These are phyloP conservation scores for Medicago ruthenica DNA, from an alignment of 306 rosid genomes.

Conservation along the genomic window DNA sequence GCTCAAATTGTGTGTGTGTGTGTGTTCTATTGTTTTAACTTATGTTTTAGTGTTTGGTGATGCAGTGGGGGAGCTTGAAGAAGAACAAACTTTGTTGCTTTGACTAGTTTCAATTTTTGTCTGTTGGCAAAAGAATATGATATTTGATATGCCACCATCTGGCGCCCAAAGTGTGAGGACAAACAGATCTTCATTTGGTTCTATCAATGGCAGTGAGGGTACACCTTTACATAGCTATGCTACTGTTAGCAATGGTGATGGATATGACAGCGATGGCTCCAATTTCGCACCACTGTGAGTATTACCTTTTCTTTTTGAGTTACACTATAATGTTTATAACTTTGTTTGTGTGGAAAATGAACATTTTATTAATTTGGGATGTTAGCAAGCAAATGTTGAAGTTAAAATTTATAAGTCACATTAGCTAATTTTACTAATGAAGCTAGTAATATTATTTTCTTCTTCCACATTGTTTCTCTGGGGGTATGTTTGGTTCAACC, in stretches of 20 bases:
- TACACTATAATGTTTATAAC: not conserved
- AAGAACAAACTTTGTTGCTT: constrained; percentile 30
- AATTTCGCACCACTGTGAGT: constrained; percentile 87
- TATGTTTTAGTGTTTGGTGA: constrained; percentile 23
- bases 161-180: constrained; percentile 74
- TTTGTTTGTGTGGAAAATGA: constrained; percentile 7
- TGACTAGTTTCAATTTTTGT: constrained; percentile 44
- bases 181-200: constrained; percentile 64
- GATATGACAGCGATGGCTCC: constrained; percentile 71
- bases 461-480: not conserved
- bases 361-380: constrained; percentile 16
- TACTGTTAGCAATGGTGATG: constrained; percentile 62
- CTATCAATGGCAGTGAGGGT: constrained; percentile 67
- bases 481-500: too few species aligned
- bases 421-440: not conserved
- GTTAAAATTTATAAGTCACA: too few species aligned
- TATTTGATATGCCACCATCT: constrained; percentile 61
- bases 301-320: constrained; percentile 13
- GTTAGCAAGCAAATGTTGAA: not conserved
- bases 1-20: constrained; percentile 8
- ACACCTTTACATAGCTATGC: constrained; percentile 56
- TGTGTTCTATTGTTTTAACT: not conserved
- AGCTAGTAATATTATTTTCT: not conserved
- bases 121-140: constrained; percentile 53
- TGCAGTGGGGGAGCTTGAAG: constrained; percentile 36